Conservation (phyloP, 2,329 filamentous ascomycete genomes). For the Immersiporthe knoxdaviesiana region DNA sequence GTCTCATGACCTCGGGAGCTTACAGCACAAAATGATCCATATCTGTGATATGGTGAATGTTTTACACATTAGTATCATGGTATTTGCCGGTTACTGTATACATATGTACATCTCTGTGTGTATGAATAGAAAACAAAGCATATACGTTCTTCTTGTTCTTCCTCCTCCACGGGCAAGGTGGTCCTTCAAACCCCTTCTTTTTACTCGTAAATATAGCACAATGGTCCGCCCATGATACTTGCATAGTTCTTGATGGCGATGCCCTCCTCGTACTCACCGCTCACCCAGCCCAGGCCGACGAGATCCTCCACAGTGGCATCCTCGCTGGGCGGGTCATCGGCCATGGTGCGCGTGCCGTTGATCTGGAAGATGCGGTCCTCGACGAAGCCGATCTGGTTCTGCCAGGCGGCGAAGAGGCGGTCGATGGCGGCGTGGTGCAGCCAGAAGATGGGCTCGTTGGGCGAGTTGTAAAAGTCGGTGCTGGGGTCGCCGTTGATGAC, state of each 20-base stretch:
- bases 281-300: conserved; percentile 40
- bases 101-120: not conserved
- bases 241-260: conserved; percentile 45
- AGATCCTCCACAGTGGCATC: conserved; percentile 48
- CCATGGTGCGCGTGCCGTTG: conserved; percentile 47
- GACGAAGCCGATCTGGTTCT: conserved; percentile 33
- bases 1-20: no score
- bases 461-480: conserved; percentile 30
- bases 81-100: not conserved
- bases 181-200: no score
- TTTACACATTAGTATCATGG: not conserved
- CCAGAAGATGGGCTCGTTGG: conserved; percentile 33
- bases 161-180: no score
- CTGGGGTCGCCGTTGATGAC: conserved; percentile 37
- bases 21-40: not conserved
- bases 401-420: conserved; percentile 34
- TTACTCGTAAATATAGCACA: conserved; percentile 51
- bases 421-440: conserved; percentile 33
- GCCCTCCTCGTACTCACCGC: conserved; percentile 37
- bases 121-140: not conserved
- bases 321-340: conserved; percentile 44
- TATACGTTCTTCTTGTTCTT: not conserved
- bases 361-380: conserved; percentile 36
- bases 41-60: not conserved
- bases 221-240: conserved; percentile 39